Conservation (phyloP, 495 filamentous ascomycete species). For the Xylaria grammica region DNA sequence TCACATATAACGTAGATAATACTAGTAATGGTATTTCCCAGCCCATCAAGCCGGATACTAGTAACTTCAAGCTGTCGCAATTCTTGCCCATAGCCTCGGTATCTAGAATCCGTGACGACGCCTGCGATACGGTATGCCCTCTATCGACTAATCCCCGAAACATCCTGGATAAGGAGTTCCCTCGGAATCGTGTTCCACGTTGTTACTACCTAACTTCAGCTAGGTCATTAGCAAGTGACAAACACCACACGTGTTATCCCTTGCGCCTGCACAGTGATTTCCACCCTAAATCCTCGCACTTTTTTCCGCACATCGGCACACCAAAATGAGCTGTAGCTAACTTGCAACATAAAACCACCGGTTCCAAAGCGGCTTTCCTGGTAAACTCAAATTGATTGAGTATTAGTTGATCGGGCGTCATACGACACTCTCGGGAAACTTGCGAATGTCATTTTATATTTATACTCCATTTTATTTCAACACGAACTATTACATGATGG, state of each 20-base stretch:
- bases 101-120: background rate
- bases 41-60: background rate
- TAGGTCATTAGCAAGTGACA: background rate
- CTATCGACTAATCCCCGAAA: background rate
- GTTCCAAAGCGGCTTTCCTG: background rate
- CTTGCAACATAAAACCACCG: background rate
- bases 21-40: background rate
- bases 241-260: background rate
- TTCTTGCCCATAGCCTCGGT: background rate
- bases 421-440: too few species aligned
- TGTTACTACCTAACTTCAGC: background rate
- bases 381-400: background rate
- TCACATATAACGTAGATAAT: background rate
- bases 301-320: background rate
- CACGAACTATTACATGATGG: too few species aligned
- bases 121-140: background rate
- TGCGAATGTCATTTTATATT: too few species aligned
- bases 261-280: background rate
- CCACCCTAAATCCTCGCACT: background rate
- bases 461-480: too few species aligned
- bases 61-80: background rate
- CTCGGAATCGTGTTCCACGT: conserved; percentile 2
- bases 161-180: background rate
- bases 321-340: background rate
- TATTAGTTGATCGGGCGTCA: background rate